Percentiles rank a stretch among this genome's conserved stretches.
Evolutionary conservation across 345 rosid genomes (phyloP).

Genomic region (Bruguiera parviflora): DNA sequence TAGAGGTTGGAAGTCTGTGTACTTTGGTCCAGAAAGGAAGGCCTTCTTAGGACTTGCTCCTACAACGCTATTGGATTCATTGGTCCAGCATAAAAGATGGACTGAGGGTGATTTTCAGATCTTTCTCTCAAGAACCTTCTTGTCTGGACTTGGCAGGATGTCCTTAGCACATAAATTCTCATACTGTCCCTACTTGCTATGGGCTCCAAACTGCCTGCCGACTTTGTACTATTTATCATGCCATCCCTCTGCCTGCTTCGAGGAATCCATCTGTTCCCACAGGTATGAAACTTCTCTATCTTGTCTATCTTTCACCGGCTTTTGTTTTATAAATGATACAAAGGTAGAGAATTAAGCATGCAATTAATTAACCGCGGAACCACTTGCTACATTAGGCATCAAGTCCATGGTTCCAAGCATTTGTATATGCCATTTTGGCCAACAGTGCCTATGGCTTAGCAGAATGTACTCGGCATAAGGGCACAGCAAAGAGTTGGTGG

Average conservation of each 20-base stretch:
- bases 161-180: neutral
- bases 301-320: neutral
- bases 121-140: neutral
- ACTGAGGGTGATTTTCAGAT: neutral
- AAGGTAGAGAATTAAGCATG: neutral
- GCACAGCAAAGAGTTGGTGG: neutral
- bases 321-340: no score
- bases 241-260: neutral
- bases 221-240: neutral
- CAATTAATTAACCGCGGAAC: neutral
- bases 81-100: neutral
- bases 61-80: neutral
- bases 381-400: neutral
- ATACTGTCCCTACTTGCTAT: neutral
- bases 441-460: neutral
- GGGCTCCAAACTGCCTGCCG: neutral
- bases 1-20: neutral
- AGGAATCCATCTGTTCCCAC: neutral
- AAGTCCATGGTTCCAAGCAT: constrained; percentile 1
- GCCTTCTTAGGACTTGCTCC: constrained; percentile 3
- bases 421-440: neutral
- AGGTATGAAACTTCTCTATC: neutral
- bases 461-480: neutral
- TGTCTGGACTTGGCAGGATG: neutral
- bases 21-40: neutral